These are phyloP conservation scores for Calonectria pteridis DNA, from an alignment of 2,329 filamentous ascomycete species.

Conservation along the genomic window DNA sequence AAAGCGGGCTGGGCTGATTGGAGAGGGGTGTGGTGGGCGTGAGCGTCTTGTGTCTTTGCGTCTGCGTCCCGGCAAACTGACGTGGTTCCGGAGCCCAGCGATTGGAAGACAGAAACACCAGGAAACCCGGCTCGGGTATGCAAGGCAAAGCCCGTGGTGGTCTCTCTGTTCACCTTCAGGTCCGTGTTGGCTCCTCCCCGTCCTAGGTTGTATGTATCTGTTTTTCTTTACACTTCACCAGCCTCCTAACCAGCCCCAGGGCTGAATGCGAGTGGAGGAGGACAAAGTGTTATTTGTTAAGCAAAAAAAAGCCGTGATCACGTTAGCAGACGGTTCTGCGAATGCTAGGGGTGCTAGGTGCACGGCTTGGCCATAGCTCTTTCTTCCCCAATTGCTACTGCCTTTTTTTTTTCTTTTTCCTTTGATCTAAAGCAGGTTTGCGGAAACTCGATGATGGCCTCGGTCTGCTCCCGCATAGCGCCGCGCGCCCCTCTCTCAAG, in stretches of 20 bases:
- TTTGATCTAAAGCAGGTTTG: not conserved
- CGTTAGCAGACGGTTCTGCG: constrained; percentile 18
- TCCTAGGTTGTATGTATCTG: not conserved
- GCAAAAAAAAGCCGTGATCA: constrained; percentile 9
- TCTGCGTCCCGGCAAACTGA: constrained; percentile 1
- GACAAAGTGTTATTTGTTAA: not conserved
- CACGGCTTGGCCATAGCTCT: constrained; percentile 18
- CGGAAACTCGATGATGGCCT: not conserved
- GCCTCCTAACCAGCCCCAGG: constrained; percentile 6
- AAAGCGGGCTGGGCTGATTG: not conserved
- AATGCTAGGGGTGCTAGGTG: constrained; percentile 8
- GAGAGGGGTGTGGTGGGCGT: not conserved
- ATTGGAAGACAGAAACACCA: constrained; percentile 8
- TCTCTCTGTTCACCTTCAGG: constrained; percentile 8
- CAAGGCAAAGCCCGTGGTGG: not conserved
- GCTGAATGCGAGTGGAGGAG: not conserved
- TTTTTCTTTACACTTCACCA: not conserved
- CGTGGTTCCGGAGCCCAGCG: constrained; percentile 1
- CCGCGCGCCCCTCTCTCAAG: not conserved
- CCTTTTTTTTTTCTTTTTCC: not conserved
- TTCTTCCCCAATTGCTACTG: not conserved
- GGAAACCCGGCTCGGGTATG: constrained; percentile 7
- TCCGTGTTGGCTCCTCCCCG: constrained; percentile 11
- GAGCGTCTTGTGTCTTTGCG: not conserved
- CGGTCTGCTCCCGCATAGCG: not conserved